A percentile compares a stretch with the other conserved stretches of the same genome.
phyloP scores from a whole-genome alignment of 2,329 filamentous ascomycete genomes.

The Laburnicola sp. region DNA sequence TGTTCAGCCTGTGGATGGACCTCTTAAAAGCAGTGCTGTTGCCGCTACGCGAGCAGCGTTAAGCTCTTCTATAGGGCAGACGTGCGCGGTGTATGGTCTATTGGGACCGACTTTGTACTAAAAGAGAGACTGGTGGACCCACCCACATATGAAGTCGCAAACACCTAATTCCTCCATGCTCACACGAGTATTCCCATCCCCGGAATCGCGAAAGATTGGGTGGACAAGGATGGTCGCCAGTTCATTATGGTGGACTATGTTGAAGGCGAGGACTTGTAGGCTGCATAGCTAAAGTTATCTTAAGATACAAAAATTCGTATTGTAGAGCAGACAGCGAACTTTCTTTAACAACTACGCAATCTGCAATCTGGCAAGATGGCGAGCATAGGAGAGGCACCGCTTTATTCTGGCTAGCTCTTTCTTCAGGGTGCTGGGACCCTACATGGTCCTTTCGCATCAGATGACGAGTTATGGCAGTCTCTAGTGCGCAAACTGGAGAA shows the following conservation, averaged over 20 bases:
- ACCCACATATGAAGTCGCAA: slow-evolving; percentile 5
- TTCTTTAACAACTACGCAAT: slow-evolving; percentile 2
- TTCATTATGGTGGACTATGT: slow-evolving; percentile 5
- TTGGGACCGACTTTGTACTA: slow-evolving; percentile 35
- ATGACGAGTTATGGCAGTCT: not conserved
- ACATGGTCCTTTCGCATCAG: not conserved
- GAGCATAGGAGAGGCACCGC: not conserved
- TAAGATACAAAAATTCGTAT: slow-evolving; percentile 3
- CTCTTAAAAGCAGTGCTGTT: not conserved
- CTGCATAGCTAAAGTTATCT: slow-evolving; percentile 5
- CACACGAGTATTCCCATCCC: slow-evolving; percentile 11
- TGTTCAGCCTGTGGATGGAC: slow-evolving; percentile 11
- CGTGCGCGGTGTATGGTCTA: slow-evolving; percentile 34
- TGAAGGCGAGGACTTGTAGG: slow-evolving; percentile 1
- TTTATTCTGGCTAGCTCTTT: slow-evolving; percentile 3
- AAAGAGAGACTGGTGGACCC: slow-evolving; percentile 24
- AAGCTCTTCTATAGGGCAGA: slow-evolving; percentile 31
- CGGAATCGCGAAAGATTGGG: slow-evolving; percentile 1
- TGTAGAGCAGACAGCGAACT: slow-evolving; percentile 7
- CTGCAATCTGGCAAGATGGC: slow-evolving; percentile 1
- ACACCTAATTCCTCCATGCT: slow-evolving; percentile 1
- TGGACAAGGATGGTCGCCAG: not conserved
- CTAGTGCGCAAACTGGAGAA: not conserved
- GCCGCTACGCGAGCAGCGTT: slow-evolving; percentile 6
- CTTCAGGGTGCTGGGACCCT: not conserved